Evolutionary conservation across 139 green algal species (phyloP).

Genomic region (Chlamydomonas eustigma): DNA sequence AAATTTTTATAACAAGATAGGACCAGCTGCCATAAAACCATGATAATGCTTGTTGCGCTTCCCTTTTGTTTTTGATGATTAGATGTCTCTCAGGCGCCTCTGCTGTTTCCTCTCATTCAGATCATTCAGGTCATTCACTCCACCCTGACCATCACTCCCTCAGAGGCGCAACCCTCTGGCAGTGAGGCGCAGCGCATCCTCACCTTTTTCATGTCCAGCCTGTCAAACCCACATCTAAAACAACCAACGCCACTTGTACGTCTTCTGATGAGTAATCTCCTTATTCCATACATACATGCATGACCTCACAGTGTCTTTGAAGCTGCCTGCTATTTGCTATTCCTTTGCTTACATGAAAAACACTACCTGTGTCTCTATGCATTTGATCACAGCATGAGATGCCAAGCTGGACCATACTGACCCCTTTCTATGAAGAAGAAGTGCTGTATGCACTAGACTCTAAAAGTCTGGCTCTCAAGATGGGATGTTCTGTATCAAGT

Average conservation of each 20-base stretch:
- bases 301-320: too few relatives aligned
- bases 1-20: too few relatives aligned
- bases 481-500: not conserved
- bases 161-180: constrained; percentile 14
- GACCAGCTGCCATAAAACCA: too few relatives aligned
- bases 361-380: too few relatives aligned
- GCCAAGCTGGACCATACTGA: constrained; percentile 42
- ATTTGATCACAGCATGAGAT: constrained; percentile 22
- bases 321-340: too few relatives aligned
- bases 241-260: constrained; percentile 10
- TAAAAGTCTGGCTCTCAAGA: not conserved
- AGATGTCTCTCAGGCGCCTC: too few relatives aligned
- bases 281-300: too few relatives aligned
- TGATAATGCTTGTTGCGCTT: too few relatives aligned
- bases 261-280: too few relatives aligned
- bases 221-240: constrained; percentile 18
- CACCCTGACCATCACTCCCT: constrained; percentile 9
- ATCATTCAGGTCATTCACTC: not conserved
- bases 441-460: constrained; percentile 64
- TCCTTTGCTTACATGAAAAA: too few relatives aligned
- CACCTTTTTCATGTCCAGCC: constrained; percentile 19
- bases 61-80: too few relatives aligned
- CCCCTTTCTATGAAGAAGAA: constrained; percentile 69
- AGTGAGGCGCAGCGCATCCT: constrained; percentile 25
- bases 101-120: too few relatives aligned